These are phyloP conservation scores for Sarcodon aspratus DNA, from an alignment of 768 basidiomycete genomes.

Conservation along the genomic window DNA sequence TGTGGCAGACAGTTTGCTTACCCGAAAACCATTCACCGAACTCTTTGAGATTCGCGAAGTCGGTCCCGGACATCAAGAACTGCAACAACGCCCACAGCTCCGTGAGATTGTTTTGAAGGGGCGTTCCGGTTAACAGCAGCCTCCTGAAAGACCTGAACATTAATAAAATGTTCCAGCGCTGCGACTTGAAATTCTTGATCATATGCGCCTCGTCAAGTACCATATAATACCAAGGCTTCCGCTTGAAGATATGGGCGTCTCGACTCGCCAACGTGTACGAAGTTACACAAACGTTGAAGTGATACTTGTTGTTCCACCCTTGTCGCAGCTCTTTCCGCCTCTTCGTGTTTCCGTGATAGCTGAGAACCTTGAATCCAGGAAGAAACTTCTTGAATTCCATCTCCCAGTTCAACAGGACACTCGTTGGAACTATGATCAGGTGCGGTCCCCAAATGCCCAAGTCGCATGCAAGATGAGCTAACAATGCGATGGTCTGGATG, in stretches of 20 bases:
- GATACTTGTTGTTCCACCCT: constrained; percentile 83
- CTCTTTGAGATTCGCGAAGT: constrained; percentile 87
- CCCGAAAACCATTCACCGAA: constrained; percentile 97
- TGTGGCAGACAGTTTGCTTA: constrained; percentile 26
- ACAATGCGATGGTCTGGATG: constrained; percentile 88
- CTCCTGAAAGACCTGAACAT: constrained; percentile 84
- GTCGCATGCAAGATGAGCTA: constrained; percentile 88
- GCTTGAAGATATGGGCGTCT: constrained; percentile 84
- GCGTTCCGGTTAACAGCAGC: constrained; percentile 89
- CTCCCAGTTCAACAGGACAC: constrained; percentile 91
- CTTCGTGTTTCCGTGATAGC: constrained; percentile 85
- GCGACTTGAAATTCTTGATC: constrained; percentile 95
- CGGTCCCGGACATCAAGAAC: constrained; percentile 82
- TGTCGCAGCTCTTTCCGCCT: constrained; percentile 83
- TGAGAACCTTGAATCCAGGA: constrained; percentile 76
- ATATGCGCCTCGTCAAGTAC: constrained; percentile 94
- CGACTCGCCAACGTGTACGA: constrained; percentile 89
- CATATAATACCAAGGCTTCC: constrained; percentile 94
- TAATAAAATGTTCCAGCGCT: constrained; percentile 85
- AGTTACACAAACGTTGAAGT: constrained; percentile 92
- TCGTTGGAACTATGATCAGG: constrained; percentile 86
- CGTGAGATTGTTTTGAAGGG: constrained; percentile 91
- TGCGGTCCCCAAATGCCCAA: constrained; percentile 90
- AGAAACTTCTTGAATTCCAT: constrained; percentile 97
- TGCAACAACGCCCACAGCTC: constrained; percentile 94